Base-by-base conservation (phyloP, 2,329 filamentous ascomycete species). In the Fusarium annulatum region DNA sequence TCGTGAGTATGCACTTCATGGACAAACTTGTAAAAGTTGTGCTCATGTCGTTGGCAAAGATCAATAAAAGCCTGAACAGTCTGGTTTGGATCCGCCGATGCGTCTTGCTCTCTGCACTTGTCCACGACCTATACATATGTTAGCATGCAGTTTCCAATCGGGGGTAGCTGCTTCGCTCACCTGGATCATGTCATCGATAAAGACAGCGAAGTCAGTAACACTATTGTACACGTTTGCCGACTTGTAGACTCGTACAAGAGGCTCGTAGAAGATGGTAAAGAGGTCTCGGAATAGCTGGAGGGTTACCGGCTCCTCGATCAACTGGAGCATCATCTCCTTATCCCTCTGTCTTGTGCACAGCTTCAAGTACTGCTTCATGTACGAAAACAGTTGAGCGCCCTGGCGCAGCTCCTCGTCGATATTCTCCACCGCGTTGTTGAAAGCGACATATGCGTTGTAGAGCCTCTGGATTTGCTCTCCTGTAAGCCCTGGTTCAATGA, bases 251-350 rank as follows among this genome's bases (percentile, higher is more conserved):
- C 96, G 90, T 21, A 99, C 94, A 28, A 99, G 90, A 0, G 96
- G 96, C 81, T 99, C 96, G 83, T 99, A 99, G 85, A 99, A 99
- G 80, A 99, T 98, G 39, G 95, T 97, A 82, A 99, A 98, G 30
- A 99, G 88, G 79, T 99, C 96, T 53, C 95, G 91, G 88, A 99
- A 96, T 34, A 99, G 88, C 80, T 97, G 93, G n/a, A 99, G 87
- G 1, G 96, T 98, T n/a, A 96, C 95, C 0, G 96, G 94, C 84
- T 99, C 96, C 83, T 98, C 95, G 59, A 99, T 96, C 78, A 98
- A 91, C 71, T 91, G 90, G 61, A 98, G 86, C 96, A 99, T 98
- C 95, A 97, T 98, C 38, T 91, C 87, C 90, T 99, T 99, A 82
- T 99, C 96, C 53, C 96, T 89, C 79, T 97, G 94, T 55, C 96